Evolutionary conservation across 345 rosid species (phyloP).

Genomic region (Leavenworthia alabamica): DNA sequence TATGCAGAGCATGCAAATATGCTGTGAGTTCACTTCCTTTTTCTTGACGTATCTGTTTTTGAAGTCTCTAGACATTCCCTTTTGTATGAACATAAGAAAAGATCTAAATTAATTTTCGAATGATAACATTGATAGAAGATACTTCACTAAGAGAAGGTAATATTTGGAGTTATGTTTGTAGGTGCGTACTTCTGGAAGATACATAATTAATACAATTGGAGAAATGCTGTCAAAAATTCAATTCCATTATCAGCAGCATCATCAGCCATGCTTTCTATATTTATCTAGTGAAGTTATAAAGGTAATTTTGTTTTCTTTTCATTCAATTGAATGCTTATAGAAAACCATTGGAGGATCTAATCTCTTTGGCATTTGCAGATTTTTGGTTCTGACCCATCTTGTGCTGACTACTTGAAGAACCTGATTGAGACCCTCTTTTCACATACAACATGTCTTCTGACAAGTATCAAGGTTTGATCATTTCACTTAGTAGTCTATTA

Average conservation of each 20-base stretch:
- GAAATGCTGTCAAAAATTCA: constrained; percentile 93
- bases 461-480: constrained; percentile 65
- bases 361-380: constrained; percentile 47
- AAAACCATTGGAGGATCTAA: constrained; percentile 16
- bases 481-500: constrained; percentile 1
- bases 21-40: constrained; percentile 59
- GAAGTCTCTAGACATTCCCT: not conserved
- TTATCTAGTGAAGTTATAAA: constrained; percentile 98
- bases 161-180: constrained; percentile 30
- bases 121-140: not conserved
- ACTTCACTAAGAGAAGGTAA: constrained; percentile 1
- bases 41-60: not conserved
- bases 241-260: constrained; percentile 79
- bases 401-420: constrained; percentile 74
- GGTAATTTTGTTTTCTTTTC: constrained; percentile 36
- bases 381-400: constrained; percentile 93
- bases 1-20: constrained; percentile 98
- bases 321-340: not conserved
- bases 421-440: constrained; percentile 84
- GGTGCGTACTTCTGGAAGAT: constrained; percentile 96
- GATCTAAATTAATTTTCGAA: not conserved
- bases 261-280: constrained; percentile 98
- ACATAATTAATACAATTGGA: constrained; percentile 88
- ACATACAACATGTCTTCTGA: constrained; percentile 75
- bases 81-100: not conserved